Base-by-base conservation (phyloP, 129 eudicot species). In the Escallonia herrerae region DNA sequence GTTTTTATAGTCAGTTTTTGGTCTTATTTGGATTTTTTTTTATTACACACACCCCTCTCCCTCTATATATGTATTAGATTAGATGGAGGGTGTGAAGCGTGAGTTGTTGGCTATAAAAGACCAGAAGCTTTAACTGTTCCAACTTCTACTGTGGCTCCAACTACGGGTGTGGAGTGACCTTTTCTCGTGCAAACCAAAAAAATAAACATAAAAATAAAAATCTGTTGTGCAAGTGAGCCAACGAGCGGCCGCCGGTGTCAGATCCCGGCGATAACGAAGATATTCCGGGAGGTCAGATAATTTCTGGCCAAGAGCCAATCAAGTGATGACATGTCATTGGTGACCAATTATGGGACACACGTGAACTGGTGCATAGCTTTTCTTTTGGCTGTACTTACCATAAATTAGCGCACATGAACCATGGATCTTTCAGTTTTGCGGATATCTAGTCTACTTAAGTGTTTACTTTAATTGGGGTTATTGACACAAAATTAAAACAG, bases 1-100 rank as follows among this genome's bases (percentile, higher is more conserved):
- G 48, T 70, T 82, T 22, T 74, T 82, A 67, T 78, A 75, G 69
- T 71, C 54, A 44, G 40, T 40, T 72, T 60, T 54, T 33, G 44
- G 37, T 72, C 14, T 57, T 13, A n/a, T 52, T 4, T 40, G 11
- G 7, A 5, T 43, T 33, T 70, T 56, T 37, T 49, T 40, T 54
- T 65, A 57, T 58, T 70, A 39, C 49, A 4, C 52, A 6, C 11
- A 5, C 38, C 0, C 37, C 48, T 42, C 0, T 60, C n/a, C n/a
- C 37, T 12, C 3, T 40, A 9, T 40, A 3, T 39, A 39, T 8
- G 11, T 40, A 59, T 59, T 40, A 39, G 6, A 39, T 42, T 15
- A 15, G 42, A 13, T 5, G 33, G 33, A 22, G 33, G 33, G 33
- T 22, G 33, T 3, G 38, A 33, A 38, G 44, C 40, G 63, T 39